A percentile compares a stretch with the other conserved stretches of the same genome.
These are phyloP conservation scores for Malassezia arunalokei DNA, from an alignment of 1,284 basidiomycete genomes.

Conservation along the genomic window DNA sequence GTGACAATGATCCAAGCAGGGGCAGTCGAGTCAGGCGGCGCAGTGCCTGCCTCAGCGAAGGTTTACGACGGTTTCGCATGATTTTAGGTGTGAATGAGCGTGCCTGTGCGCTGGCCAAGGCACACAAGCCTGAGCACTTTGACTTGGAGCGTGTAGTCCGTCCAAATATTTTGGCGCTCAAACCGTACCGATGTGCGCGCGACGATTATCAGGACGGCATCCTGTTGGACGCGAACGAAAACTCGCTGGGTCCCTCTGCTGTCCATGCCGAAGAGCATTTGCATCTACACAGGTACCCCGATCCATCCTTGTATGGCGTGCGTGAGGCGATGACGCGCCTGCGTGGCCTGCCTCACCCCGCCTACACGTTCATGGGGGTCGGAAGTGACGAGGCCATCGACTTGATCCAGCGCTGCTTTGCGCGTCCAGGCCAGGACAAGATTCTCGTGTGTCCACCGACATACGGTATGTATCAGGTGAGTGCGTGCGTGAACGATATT, in stretches of 20 bases:
- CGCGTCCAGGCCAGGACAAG: conserved; percentile 69
- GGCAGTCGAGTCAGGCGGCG: neutral
- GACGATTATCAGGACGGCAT: conserved; percentile 90
- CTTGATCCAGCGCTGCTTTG: conserved; percentile 77
- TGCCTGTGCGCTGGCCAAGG: conserved; percentile 10
- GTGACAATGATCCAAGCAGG: no score
- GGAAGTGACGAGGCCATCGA: conserved; percentile 97
- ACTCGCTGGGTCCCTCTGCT: conserved; percentile 59
- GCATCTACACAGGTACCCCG: conserved; percentile 68
- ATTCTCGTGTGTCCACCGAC: conserved; percentile 62
- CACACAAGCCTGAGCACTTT: conserved; percentile 46
- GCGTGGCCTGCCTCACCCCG: conserved; percentile 27
- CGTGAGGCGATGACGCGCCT: conserved; percentile 65
- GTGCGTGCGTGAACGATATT: conserved; percentile 88
- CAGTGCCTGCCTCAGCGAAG: neutral
- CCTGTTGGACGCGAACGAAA: conserved; percentile 97
- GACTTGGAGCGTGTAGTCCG: conserved; percentile 55
- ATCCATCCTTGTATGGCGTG: conserved; percentile 66
- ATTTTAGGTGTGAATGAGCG: conserved; percentile 5
- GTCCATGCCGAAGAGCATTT: neutral
- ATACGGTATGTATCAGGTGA: conserved; percentile 94
- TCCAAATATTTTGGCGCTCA: conserved; percentile 79
- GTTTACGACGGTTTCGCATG: neutral
- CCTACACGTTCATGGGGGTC: conserved; percentile 80
- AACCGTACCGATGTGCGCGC: conserved; percentile 87